Conservation (phyloP, 768 basidiomycete genomes). For the Phanerodontia chrysosporium region DNA sequence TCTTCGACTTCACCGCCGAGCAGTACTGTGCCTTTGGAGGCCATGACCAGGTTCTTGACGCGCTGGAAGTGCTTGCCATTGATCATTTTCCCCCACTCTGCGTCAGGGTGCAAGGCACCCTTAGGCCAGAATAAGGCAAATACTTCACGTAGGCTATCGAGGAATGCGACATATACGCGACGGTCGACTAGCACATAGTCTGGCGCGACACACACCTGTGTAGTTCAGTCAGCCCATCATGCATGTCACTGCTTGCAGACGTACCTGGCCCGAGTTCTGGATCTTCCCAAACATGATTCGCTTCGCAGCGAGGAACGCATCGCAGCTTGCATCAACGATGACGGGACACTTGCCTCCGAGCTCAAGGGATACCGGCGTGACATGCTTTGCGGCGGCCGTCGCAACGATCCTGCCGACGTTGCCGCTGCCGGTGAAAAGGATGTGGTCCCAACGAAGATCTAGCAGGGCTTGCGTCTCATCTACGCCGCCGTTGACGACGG, state of each 20-base stretch:
- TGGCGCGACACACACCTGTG: conserved; percentile 37
- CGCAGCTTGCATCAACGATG: conserved; percentile 36
- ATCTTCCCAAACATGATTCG: conserved; percentile 65
- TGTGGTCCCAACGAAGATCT: conserved; percentile 35
- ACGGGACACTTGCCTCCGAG: conserved; percentile 42
- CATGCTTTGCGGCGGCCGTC: conserved; percentile 35
- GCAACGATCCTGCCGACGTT: conserved; percentile 35
- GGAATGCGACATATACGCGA: conserved; percentile 39
- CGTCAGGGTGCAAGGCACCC: conserved; percentile 35
- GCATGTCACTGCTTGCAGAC: too few relatives aligned
- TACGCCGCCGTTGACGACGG: conserved; percentile 47
- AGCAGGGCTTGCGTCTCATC: conserved; percentile 31
- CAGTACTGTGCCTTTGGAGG: conserved; percentile 52
- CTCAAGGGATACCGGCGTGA: conserved; percentile 40
- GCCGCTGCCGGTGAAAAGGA: conserved; percentile 30
- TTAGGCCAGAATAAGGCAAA: conserved; percentile 48
- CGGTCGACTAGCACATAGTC: conserved; percentile 42
- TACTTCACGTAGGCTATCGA: conserved; percentile 37
- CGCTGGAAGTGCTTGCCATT: conserved; percentile 48
- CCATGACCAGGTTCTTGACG: conserved; percentile 43
- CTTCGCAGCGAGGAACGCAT: conserved; percentile 52
- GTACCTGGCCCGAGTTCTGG: conserved; percentile 23
- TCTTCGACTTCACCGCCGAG: conserved; percentile 42
- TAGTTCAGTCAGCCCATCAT: neutral
- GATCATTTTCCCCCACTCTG: conserved; percentile 44